Evolutionary conservation across 345 rosid species (phyloP).

Genomic region (Eucalyptus dawsonii): DNA sequence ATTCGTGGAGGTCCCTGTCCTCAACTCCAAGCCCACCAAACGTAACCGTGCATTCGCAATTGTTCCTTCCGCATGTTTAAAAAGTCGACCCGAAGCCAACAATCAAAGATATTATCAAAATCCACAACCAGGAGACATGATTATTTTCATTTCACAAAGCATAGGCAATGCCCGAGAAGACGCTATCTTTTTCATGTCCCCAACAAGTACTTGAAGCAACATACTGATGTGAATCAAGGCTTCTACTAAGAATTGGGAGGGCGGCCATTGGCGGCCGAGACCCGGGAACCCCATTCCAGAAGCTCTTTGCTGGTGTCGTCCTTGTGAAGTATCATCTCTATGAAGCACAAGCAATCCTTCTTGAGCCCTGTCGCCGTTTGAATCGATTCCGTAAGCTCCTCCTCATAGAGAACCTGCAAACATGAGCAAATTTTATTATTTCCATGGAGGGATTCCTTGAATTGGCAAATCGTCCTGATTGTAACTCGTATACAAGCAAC

Average conservation of each 20-base stretch:
- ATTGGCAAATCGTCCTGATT: background rate
- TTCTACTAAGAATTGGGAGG: conserved; percentile 55
- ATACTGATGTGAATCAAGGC: background rate
- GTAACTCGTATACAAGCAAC: background rate
- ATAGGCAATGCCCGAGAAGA: background rate
- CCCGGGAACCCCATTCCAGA: conserved; percentile 69
- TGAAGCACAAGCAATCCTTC: conserved; percentile 42
- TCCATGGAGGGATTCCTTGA: background rate
- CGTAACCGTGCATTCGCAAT: background rate
- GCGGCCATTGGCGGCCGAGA: conserved; percentile 69
- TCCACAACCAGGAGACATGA: background rate
- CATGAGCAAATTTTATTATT: background rate
- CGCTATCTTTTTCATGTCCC: too few species aligned
- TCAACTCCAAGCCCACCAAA: background rate
- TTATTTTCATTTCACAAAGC: background rate
- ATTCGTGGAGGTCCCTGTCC: background rate
- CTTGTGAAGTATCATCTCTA: conserved; percentile 61
- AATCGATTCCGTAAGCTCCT: conserved; percentile 49
- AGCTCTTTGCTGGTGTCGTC: conserved; percentile 59
- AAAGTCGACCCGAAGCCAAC: too few species aligned
- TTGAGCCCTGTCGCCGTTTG: background rate
- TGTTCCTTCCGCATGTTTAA: background rate
- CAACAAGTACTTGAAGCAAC: background rate
- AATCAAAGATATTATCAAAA: background rate
- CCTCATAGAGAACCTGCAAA: conserved; percentile 45